phyloP scores from a whole-genome alignment of 768 basidiomycete genomes.

The Lentinus tigrinus region DNA sequence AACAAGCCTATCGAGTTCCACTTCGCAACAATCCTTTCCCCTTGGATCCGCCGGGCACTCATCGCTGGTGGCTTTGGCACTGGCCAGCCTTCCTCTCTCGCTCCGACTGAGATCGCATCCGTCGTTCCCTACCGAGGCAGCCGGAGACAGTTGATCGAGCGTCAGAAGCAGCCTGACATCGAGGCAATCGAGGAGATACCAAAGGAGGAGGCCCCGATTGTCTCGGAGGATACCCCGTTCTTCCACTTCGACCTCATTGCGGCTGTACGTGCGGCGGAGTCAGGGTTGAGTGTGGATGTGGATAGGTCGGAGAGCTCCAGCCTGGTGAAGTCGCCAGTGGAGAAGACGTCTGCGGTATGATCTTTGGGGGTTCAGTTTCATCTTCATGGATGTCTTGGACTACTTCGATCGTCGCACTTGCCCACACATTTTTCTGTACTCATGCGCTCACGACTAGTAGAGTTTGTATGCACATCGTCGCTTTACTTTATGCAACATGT shows the following conservation, averaged over 20 bases:
- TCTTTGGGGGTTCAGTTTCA: no score
- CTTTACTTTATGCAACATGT: no score
- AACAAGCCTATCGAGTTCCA: conserved; percentile 87
- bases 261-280: conserved; percentile 71
- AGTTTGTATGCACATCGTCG: no score
- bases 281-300: conserved; percentile 1
- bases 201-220: conserved; percentile 32
- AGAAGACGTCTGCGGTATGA: neutral
- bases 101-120: conserved; percentile 67
- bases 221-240: conserved; percentile 65
- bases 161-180: neutral
- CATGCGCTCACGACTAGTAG: no score
- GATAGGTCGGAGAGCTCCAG: conserved; percentile 11
- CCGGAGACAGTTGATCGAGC: conserved; percentile 20
- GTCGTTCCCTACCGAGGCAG: conserved; percentile 65
- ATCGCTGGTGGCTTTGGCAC: conserved; percentile 89
- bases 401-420: no score
- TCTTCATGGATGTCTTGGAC: no score
- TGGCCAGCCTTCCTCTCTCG: conserved; percentile 44
- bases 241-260: conserved; percentile 87
- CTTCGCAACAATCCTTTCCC: conserved; percentile 88
- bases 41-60: conserved; percentile 90
- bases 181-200: conserved; percentile 8
- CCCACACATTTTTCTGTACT: no score
- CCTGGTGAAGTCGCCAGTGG: neutral